Conservation (phyloP, 176 grass and related monocot species). For the Bonia amplexicaulis region DNA sequence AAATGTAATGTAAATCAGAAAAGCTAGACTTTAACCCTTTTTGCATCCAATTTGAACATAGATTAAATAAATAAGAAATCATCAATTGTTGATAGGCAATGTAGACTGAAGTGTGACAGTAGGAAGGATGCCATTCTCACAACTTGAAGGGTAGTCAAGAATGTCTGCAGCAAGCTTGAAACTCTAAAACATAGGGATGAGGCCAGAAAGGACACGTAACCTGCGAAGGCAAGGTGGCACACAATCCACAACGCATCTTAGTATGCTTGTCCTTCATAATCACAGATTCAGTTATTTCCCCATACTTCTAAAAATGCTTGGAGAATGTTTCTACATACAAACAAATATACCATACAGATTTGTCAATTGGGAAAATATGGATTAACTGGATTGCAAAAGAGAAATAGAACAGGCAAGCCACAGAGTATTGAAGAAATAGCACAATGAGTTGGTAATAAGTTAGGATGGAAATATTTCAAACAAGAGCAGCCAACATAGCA, state of each 20-base stretch:
- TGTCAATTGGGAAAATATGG: constrained; percentile 35
- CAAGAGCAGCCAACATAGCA: neutral
- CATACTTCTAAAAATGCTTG: constrained; percentile 96
- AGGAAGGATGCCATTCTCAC: too few relatives aligned
- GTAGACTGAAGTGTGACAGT: too few relatives aligned
- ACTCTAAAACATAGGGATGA: too few relatives aligned
- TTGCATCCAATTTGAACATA: too few relatives aligned
- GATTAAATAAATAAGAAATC: too few relatives aligned
- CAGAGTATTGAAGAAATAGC: neutral
- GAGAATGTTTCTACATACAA: constrained; percentile 85
- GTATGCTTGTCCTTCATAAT: constrained; percentile 99
- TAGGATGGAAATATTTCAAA: neutral
- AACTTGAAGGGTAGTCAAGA: too few relatives aligned
- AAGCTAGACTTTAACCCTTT: too few relatives aligned
- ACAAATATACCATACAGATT: constrained; percentile 55
- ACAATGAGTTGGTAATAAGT: neutral
- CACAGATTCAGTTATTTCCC: constrained; percentile 90
- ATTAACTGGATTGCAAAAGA: constrained; percentile 5
- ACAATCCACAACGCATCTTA: constrained; percentile 92
- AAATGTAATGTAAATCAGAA: too few relatives aligned
- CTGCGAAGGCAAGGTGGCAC: too few relatives aligned
- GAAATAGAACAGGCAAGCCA: constrained; percentile 11
- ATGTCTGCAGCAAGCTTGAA: too few relatives aligned
- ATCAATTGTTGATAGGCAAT: too few relatives aligned
- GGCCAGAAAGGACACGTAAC: too few relatives aligned